phyloP scores from a whole-genome alignment of 768 basidiomycete species.

The Boletus rubescentipes region DNA sequence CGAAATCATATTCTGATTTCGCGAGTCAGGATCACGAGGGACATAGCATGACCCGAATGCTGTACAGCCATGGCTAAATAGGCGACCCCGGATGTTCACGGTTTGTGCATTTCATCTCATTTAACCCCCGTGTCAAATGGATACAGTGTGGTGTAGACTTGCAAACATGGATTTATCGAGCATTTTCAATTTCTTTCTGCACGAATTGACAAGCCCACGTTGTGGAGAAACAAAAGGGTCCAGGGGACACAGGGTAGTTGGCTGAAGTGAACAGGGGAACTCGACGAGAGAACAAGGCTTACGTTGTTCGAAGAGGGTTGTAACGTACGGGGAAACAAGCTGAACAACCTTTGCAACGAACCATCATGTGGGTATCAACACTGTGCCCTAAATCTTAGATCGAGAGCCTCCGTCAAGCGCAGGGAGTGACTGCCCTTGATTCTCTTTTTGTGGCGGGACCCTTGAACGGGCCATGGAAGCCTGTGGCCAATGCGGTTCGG shows the following conservation, averaged over 20 bases:
- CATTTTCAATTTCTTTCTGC: background rate
- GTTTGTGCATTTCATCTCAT: constrained; percentile 5
- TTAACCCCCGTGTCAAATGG: background rate
- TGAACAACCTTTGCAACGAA: background rate
- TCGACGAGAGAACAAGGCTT: constrained; percentile 2
- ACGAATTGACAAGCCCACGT: background rate
- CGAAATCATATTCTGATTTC: constrained; percentile 12
- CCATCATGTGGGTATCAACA: background rate
- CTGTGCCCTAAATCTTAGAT: constrained; percentile 12
- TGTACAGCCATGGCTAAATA: constrained; percentile 6
- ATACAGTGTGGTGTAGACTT: background rate
- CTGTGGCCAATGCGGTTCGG: background rate
- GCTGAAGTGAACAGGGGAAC: constrained; percentile 3
- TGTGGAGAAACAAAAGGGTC: background rate
- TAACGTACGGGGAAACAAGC: background rate
- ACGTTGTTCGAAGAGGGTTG: constrained; percentile 8
- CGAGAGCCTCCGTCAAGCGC: constrained; percentile 8
- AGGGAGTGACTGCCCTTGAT: constrained; percentile 9
- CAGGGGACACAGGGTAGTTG: constrained; percentile 2
- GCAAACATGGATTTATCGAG: background rate
- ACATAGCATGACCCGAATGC: background rate
- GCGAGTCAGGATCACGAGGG: constrained; percentile 12
- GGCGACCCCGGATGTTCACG: constrained; percentile 4
- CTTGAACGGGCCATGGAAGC: background rate
- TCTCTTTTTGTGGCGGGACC: background rate